These are phyloP conservation scores for Gossypium schwendimanii DNA, from an alignment of 441 rosid genomes.

Conservation along the genomic window DNA sequence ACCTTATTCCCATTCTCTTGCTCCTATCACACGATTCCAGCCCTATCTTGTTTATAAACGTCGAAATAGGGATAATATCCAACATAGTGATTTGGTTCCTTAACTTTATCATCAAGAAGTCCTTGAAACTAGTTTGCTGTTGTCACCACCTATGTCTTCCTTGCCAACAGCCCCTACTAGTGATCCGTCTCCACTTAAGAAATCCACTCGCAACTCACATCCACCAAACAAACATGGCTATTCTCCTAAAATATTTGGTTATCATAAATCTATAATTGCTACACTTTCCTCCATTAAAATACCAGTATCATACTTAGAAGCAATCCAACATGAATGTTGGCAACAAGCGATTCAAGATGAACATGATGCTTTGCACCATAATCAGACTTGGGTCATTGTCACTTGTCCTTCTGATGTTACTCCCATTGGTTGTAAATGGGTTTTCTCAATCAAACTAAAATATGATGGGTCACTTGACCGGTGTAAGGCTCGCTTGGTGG, in stretches of 20 bases:
- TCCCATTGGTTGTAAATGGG: neutral
- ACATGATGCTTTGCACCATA: neutral
- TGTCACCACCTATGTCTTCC: neutral
- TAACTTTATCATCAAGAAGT: too few species aligned
- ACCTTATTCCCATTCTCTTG: neutral
- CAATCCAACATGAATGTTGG: neutral
- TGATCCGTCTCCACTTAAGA: too few species aligned
- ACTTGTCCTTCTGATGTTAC: neutral
- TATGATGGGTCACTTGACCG: neutral
- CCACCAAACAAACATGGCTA: neutral
- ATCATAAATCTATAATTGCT: neutral
- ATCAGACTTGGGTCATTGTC: neutral
- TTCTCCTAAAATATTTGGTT: neutral
- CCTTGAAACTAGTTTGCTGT: neutral
- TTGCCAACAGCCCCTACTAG: neutral
- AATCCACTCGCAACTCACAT: neutral
- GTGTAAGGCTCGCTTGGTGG: neutral
- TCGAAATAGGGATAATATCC: neutral
- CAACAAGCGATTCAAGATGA: neutral
- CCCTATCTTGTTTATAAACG: neutral
- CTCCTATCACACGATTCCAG: neutral
- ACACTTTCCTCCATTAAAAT: neutral
- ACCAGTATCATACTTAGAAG: neutral
- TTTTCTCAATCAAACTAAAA: neutral
- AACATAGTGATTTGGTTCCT: neutral